Conservation (phyloP, 2,329 filamentous ascomycete species). For the Neopestalotiopsis rosae region DNA sequence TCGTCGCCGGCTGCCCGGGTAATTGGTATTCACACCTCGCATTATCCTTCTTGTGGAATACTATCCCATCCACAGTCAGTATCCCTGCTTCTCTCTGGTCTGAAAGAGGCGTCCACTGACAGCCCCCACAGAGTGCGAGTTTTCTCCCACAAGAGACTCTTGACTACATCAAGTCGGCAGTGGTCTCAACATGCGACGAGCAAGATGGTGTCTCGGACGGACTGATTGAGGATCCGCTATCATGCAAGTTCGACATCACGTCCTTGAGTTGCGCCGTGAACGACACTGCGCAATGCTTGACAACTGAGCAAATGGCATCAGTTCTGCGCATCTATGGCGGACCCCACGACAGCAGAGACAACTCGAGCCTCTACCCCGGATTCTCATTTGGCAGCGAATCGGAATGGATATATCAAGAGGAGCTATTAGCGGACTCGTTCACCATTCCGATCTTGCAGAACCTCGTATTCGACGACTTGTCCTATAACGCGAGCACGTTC, state of each 20-base stretch:
- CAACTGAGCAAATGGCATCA: slow-evolving; percentile 34
- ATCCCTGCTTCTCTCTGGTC: background rate
- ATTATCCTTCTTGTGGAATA: slow-evolving; percentile 28
- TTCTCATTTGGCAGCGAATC: slow-evolving; percentile 45
- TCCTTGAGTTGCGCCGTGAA: slow-evolving; percentile 33
- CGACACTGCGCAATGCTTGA: slow-evolving; percentile 34
- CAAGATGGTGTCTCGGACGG: slow-evolving; percentile 44
- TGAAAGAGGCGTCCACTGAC: no score
- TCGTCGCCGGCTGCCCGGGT: slow-evolving; percentile 43
- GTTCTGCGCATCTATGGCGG: slow-evolving; percentile 37
- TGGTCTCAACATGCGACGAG: slow-evolving; percentile 42
- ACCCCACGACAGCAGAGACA: slow-evolving; percentile 21
- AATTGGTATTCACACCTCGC: slow-evolving; percentile 39
- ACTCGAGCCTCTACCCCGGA: slow-evolving; percentile 41
- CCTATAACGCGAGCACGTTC: slow-evolving; percentile 40
- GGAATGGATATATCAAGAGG: slow-evolving; percentile 42
- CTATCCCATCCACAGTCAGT: slow-evolving; percentile 25
- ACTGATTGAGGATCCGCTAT: slow-evolving; percentile 43
- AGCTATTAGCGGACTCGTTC: slow-evolving; percentile 38
- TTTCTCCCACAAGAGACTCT: slow-evolving; percentile 30
- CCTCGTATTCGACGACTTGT: slow-evolving; percentile 42
- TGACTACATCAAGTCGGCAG: slow-evolving; percentile 38
- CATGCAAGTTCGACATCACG: slow-evolving; percentile 41
- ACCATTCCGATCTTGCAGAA: slow-evolving; percentile 47
- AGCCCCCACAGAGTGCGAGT: background rate